Conservation (phyloP, 1,284 basidiomycete species). For the Apiotrichum sp. region DNA sequence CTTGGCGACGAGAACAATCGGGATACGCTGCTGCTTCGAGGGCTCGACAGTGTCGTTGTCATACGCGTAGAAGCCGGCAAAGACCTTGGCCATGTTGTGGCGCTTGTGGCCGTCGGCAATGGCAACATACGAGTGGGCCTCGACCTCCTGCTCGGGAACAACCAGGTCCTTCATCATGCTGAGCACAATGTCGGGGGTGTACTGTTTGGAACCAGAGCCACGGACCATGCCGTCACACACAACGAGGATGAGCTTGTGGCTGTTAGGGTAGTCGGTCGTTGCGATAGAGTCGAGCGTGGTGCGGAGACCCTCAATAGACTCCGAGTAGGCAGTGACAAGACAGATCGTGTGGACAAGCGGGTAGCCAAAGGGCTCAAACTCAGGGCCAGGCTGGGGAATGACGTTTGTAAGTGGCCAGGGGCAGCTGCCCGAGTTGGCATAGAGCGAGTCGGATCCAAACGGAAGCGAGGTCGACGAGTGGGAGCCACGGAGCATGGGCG, state of each 20-base stretch:
- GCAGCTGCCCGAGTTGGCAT: slow-evolving; percentile 50
- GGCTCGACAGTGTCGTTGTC: slow-evolving; percentile 85
- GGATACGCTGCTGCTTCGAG: slow-evolving; percentile 93
- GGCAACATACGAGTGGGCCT: slow-evolving; percentile 92
- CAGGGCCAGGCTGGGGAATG: slow-evolving; percentile 83
- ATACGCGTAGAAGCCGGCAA: slow-evolving; percentile 95
- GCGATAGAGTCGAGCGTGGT: slow-evolving; percentile 97
- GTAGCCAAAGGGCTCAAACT: slow-evolving; percentile 94
- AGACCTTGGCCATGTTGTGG: slow-evolving; percentile 99
- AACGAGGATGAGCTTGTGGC: slow-evolving; percentile 90
- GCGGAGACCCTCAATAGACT: slow-evolving; percentile 90
- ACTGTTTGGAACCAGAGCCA: slow-evolving; percentile 72
- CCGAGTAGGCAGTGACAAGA: slow-evolving; percentile 97
- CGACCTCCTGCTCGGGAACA: slow-evolving; percentile 75
- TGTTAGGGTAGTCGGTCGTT: slow-evolving; percentile 97
- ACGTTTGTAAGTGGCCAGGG: slow-evolving; percentile 85
- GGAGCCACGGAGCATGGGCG: slow-evolving; percentile 66
- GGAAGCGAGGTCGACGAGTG: slow-evolving; percentile 74
- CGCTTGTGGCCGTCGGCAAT: slow-evolving; percentile 98
- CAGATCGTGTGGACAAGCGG: slow-evolving; percentile 90
- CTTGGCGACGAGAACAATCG: slow-evolving; percentile 91
- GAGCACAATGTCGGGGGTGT: slow-evolving; percentile 90
- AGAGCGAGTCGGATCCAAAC: slow-evolving; percentile 43
- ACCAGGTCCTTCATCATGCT: slow-evolving; percentile 97
- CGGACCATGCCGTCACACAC: slow-evolving; percentile 99